A percentile compares a stretch with the other conserved stretches of the same genome.
Conservation (phyloP, 495 filamentous ascomycete genomes). For the Podospora conica region DNA sequence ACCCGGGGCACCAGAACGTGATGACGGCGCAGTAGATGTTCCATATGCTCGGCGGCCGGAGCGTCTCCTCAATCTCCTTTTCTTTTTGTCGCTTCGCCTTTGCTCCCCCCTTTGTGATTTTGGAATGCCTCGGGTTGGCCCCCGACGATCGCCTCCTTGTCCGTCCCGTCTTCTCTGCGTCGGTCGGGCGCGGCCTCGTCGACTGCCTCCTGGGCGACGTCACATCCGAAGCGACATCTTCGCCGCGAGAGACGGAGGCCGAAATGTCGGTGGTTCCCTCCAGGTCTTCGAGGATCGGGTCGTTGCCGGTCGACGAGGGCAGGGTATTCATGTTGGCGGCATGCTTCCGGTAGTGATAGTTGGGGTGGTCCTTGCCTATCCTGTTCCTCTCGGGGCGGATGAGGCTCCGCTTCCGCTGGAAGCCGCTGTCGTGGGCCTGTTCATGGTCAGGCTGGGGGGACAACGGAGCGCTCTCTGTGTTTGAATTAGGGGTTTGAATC, state of each 20-base stretch:
- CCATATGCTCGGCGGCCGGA: constrained; percentile 85
- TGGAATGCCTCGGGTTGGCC: constrained; percentile 30
- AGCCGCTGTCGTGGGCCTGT: constrained; percentile 25
- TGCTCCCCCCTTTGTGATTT: constrained; percentile 53
- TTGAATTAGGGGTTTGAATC: constrained; percentile 41
- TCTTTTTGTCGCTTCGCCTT: constrained; percentile 49
- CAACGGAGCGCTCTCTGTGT: constrained; percentile 41
- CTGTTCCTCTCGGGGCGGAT: constrained; percentile 81
- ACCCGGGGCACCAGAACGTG: constrained; percentile 92
- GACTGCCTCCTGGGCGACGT: constrained; percentile 31
- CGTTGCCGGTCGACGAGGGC: constrained; percentile 86
- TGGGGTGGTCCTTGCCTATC: constrained; percentile 77
- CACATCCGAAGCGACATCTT: constrained; percentile 34
- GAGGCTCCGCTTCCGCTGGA: constrained; percentile 72
- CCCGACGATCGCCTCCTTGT: constrained; percentile 27
- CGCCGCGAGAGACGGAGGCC: constrained; percentile 30
- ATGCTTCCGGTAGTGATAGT: constrained; percentile 91
- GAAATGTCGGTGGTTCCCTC: constrained; percentile 43
- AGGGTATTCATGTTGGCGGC: constrained; percentile 80
- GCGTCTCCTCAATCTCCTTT: constrained; percentile 58
- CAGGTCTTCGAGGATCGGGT: constrained; percentile 71
- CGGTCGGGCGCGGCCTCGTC: constrained; percentile 19
- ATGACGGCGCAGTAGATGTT: constrained; percentile 88
- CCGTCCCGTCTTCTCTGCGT: constrained; percentile 34
- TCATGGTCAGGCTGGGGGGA: constrained; percentile 27